Evolutionary conservation across 1,284 basidiomycete genomes (phyloP).

Genomic region (Apiotrichum montevideense): DNA sequence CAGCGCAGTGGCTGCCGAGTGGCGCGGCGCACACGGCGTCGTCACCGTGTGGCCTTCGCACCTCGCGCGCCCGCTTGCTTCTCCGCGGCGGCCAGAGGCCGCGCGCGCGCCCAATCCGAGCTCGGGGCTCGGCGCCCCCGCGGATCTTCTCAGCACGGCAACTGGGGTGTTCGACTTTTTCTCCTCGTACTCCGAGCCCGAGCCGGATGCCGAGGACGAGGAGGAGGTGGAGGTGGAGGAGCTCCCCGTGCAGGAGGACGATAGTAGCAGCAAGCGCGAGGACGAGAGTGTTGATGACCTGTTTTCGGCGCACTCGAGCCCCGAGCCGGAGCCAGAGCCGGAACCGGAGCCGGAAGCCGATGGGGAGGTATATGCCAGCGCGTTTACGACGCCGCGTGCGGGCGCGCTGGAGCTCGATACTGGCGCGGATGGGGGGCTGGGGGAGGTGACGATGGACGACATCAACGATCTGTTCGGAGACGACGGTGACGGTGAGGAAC

Average conservation of each 20-base stretch:
- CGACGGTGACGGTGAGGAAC: constrained; percentile 3
- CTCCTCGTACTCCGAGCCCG: constrained; percentile 25
- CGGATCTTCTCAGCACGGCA: constrained; percentile 28
- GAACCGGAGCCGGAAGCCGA: background rate
- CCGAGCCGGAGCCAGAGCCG: background rate
- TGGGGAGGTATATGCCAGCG: constrained; percentile 3
- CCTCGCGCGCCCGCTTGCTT: constrained; percentile 16
- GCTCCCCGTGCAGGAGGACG: constrained; percentile 10
- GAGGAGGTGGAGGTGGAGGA: constrained; percentile 12
- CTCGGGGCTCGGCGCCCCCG: constrained; percentile 8
- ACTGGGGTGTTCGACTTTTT: constrained; percentile 31
- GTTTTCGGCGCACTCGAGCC: constrained; percentile 28
- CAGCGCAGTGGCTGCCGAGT: constrained; percentile 4
- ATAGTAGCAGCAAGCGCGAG: constrained; percentile 16
- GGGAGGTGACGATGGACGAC: constrained; percentile 7
- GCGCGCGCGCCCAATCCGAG: background rate
- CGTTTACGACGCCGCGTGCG: constrained; percentile 7
- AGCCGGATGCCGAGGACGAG: constrained; percentile 7
- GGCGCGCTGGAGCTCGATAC: constrained; percentile 5
- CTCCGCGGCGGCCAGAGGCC: background rate
- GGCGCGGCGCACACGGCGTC: constrained; percentile 25
- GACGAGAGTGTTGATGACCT: constrained; percentile 29
- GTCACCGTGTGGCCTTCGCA: constrained; percentile 40
- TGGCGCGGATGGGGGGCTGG: background rate
- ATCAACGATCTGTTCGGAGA: constrained; percentile 21